These are phyloP conservation scores for Mitragyna speciosa DNA, from an alignment of 257 asterid genomes.

Conservation along the genomic window DNA sequence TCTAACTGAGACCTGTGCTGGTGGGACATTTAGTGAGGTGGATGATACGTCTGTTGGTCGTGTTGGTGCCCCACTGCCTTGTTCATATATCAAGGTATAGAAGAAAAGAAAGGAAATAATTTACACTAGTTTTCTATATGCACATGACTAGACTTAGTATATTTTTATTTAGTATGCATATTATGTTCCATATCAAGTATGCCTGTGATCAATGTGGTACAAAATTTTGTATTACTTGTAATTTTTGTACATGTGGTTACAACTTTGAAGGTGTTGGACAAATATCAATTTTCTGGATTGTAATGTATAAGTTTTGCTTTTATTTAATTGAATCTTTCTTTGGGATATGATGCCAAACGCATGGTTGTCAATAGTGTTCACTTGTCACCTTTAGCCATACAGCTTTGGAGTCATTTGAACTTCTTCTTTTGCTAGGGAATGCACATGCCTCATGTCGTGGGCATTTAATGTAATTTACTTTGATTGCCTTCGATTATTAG, in stretches of 20 bases:
- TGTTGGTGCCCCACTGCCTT: slow-evolving; percentile 92
- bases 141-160: background rate
- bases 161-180: background rate
- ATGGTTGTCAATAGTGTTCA: background rate
- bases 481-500: background rate
- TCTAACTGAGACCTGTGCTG: slow-evolving; percentile 98
- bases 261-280: background rate
- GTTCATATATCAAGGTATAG: slow-evolving; percentile 82
- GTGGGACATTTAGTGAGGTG: slow-evolving; percentile 92
- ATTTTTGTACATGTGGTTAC: background rate
- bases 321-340: background rate
- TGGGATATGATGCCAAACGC: background rate
- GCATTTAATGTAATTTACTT: background rate
- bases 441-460: background rate
- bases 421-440: background rate
- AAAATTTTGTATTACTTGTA: background rate
- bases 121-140: background rate
- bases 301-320: background rate
- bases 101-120: background rate
- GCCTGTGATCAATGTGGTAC: background rate
- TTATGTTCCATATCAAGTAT: background rate
- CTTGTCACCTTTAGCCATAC: background rate
- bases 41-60: slow-evolving; percentile 98
- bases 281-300: background rate
- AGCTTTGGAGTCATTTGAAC: background rate